Conservation (phyloP, 1,284 basidiomycete genomes). For the Apiotrichum montevideense region DNA sequence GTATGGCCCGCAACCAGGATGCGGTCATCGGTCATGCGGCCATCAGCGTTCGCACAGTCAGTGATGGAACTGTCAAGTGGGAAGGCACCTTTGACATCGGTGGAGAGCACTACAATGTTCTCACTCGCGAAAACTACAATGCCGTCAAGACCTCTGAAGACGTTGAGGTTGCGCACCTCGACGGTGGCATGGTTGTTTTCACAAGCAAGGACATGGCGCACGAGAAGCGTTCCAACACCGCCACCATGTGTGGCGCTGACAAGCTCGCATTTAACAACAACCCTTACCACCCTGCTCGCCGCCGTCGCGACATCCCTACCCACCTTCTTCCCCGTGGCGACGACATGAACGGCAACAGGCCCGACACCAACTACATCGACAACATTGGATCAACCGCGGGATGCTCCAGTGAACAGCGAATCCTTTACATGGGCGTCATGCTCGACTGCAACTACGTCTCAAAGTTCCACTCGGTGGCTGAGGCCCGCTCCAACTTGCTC, state of each 20-base stretch:
- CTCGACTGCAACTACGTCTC: slow-evolving; percentile 75
- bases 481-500: slow-evolving; percentile 67
- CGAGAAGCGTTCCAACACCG: slow-evolving; percentile 13
- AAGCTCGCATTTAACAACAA: slow-evolving; percentile 61
- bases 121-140: slow-evolving; percentile 65
- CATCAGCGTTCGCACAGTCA: slow-evolving; percentile 61
- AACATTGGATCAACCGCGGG: slow-evolving; percentile 63
- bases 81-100: slow-evolving; percentile 69
- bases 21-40: slow-evolving; percentile 61
- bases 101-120: slow-evolving; percentile 66
- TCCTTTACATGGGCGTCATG: slow-evolving; percentile 72
- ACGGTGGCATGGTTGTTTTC: slow-evolving; percentile 61
- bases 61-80: slow-evolving; percentile 55
- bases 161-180: slow-evolving; percentile 53
- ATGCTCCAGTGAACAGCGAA: slow-evolving; percentile 66
- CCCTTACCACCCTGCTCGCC: slow-evolving; percentile 53
- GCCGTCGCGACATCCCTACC: neutral
- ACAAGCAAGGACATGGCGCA: slow-evolving; percentile 47
- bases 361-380: slow-evolving; percentile 57
- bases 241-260: slow-evolving; percentile 60
- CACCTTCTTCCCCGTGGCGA: slow-evolving; percentile 12
- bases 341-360: slow-evolving; percentile 26
- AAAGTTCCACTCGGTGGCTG: slow-evolving; percentile 57
- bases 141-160: slow-evolving; percentile 54
- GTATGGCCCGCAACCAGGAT: slow-evolving; percentile 18